Evolutionary conservation across 192 early-diverging fungal species (phyloP), one percentile per base, ranked within the genome.

Genomic region (Coemansia erecta): DNA sequence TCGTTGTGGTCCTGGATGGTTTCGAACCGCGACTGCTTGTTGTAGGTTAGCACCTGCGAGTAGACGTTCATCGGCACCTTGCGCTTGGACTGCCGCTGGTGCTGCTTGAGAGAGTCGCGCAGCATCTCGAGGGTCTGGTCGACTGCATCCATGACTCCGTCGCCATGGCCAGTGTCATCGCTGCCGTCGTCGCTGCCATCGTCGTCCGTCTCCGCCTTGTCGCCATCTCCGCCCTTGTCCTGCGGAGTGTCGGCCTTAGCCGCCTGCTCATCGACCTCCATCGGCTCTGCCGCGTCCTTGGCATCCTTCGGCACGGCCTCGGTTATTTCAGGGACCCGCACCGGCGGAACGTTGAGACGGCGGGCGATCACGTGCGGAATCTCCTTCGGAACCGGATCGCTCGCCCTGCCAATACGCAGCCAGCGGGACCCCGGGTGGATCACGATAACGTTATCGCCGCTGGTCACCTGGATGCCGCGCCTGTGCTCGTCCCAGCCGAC

Each of bases 1-100:
- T 96, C 94, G 64, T 96, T 96, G 63, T 94, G 91, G 68, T 94
- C 92, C 18, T 84, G 75, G 68, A 94, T 93, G 0, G 58, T 75
- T 54, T 92, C 89, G 7, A 85, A 81, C 22, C 49, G 55, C 13
- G 85, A 69, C 37, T 86, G 80, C 12, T 73, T 64, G 55, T 95
- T 95, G 75, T 86, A 94, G 2, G 85, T 83, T 9, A 81, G 55
- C 1, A 93, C 89, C 52, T 91, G 87, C 11, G 82, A 59, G 52
- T 84, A 82, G 4, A 89, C 91, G 61, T 93, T 94, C 15, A 83
- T 73, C 1, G 92, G 85, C 7, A 86, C 79, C 28, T 90, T 80
- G 67, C 92, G 81, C 71, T 95, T 95, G 18, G 89, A 86, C 1
- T 83, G 82, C 45, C 88, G 88, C 84, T 93, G 90, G 40, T 88